phyloP scores from a whole-genome alignment of 1,284 basidiomycete genomes.

The Cryptococcus neoformans region DNA sequence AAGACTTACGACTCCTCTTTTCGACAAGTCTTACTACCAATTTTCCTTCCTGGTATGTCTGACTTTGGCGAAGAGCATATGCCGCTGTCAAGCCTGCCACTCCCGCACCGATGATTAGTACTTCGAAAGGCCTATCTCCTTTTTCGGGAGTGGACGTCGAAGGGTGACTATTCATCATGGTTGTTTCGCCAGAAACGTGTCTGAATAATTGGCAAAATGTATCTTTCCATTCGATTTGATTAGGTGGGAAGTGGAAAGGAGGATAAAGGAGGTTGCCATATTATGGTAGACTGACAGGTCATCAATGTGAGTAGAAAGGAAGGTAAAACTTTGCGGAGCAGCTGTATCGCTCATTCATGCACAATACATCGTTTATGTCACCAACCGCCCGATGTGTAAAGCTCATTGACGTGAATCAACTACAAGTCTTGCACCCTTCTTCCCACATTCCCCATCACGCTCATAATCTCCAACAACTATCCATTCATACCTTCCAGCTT shows the following conservation, averaged over 20 bases:
- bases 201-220: too few species aligned
- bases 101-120: conserved; percentile 26
- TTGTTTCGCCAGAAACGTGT: neutral
- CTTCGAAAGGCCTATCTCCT: neutral
- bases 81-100: conserved; percentile 21
- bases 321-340: too few species aligned
- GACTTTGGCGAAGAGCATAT: conserved; percentile 14
- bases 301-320: too few species aligned
- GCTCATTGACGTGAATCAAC: too few species aligned
- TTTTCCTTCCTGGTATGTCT: neutral
- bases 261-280: neutral
- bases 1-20: conserved; percentile 14
- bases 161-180: neutral
- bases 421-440: too few species aligned
- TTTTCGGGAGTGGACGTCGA: neutral
- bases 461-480: too few species aligned
- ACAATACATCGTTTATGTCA: too few species aligned
- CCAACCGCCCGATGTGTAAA: too few species aligned
- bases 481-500: too few species aligned
- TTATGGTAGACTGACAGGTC: neutral
- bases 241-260: neutral
- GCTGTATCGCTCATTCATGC: too few species aligned
- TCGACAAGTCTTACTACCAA: conserved; percentile 17
- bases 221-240: neutral
- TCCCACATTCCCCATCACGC: too few species aligned